Conservation (phyloP, 2,329 filamentous ascomycete genomes). For the Trichoderma atrobrunneum region DNA sequence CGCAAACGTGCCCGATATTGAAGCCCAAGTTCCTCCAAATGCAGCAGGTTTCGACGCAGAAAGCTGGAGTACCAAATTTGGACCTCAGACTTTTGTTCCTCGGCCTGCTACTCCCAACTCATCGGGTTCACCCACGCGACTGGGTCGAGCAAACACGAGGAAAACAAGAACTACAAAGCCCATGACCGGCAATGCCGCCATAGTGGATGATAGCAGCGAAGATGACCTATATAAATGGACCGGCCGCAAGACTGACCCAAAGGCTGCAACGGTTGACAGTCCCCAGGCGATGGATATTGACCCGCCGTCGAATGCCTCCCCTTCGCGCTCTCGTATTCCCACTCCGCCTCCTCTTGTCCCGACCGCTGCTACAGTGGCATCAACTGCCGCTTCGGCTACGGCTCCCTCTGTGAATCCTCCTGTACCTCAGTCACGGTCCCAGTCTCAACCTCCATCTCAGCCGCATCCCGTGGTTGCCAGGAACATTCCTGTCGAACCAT, state of each 20-base stretch:
- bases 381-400: background rate
- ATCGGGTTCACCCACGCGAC: conserved; percentile 45
- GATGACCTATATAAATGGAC: conserved; percentile 37
- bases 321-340: background rate
- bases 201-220: conserved; percentile 48
- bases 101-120: conserved; percentile 34
- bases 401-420: background rate
- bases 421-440: conserved; percentile 27
- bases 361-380: background rate
- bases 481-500: conserved; percentile 57
- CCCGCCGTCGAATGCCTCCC: conserved; percentile 39
- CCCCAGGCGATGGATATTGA: conserved; percentile 67
- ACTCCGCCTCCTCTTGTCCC: background rate
- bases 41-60: conserved; percentile 47
- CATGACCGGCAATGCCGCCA: conserved; percentile 44
- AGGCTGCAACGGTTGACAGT: conserved; percentile 38
- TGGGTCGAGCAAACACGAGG: conserved; percentile 48
- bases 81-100: conserved; percentile 53
- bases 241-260: conserved; percentile 34
- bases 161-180: conserved; percentile 59
- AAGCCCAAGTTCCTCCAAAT: conserved; percentile 24
- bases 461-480: conserved; percentile 36
- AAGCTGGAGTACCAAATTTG: conserved; percentile 55
- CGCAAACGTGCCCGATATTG: conserved; percentile 24
- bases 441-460: conserved; percentile 20